Conservation (phyloP, 352 stramenopile genomes). For the Phytophthora tentaculata region DNA sequence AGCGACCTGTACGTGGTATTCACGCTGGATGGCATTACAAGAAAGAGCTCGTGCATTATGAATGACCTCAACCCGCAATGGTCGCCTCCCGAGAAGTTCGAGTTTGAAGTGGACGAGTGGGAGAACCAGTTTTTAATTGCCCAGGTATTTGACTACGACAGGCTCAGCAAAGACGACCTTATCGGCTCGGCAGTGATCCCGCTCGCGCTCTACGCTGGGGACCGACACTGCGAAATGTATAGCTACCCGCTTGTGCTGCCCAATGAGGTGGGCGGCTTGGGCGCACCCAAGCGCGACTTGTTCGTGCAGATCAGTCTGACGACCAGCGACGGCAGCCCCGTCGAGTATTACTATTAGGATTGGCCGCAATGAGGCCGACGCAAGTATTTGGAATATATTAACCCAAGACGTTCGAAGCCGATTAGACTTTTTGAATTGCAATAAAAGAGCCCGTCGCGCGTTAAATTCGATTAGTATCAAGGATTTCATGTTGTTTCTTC, state of each 20-base stretch:
- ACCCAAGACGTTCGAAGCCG: not conserved
- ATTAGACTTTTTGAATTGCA: conserved; percentile 1
- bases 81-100: conserved; percentile 75
- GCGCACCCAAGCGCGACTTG: conserved; percentile 59
- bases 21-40: conserved; percentile 44
- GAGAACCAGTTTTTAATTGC: conserved; percentile 70
- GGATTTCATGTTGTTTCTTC: too few species aligned
- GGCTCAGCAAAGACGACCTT: conserved; percentile 70
- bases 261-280: conserved; percentile 51
- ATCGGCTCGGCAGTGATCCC: conserved; percentile 75
- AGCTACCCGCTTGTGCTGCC: conserved; percentile 76
- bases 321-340: conserved; percentile 51
- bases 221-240: conserved; percentile 68
- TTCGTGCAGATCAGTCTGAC: conserved; percentile 71
- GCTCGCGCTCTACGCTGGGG: conserved; percentile 61
- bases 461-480: too few species aligned
- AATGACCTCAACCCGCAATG: conserved; percentile 76
- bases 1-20: conserved; percentile 84
- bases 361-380: not conserved
- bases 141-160: conserved; percentile 79
- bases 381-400: conserved; percentile 35
- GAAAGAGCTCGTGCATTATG: conserved; percentile 72
- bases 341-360: conserved; percentile 53
- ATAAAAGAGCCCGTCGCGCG: conserved; percentile 10
- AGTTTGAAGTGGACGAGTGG: conserved; percentile 69